Evolutionary conservation across 2,329 filamentous ascomycete genomes (phyloP).

Genomic region (Penicillium sp.): DNA sequence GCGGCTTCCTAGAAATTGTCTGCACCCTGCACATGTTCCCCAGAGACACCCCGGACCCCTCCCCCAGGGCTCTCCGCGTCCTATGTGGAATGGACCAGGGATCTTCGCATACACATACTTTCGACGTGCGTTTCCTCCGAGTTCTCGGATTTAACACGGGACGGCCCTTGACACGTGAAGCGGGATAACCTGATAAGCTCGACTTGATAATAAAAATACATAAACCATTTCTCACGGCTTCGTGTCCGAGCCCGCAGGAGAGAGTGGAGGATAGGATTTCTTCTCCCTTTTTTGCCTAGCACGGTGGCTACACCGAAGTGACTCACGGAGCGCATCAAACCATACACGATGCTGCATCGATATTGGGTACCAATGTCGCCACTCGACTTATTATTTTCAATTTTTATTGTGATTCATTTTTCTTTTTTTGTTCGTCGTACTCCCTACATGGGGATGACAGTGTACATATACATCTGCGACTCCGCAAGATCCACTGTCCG

Average conservation of each 20-base stretch:
- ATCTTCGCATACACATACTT: not conserved
- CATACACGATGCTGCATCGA: not conserved
- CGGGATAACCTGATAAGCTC: slow-evolving; percentile 11
- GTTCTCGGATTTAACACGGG: slow-evolving; percentile 2
- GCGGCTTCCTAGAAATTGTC: slow-evolving; percentile 11
- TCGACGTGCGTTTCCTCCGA: not conserved
- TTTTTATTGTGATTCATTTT: not conserved
- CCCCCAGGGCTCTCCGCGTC: not conserved
- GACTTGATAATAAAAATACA: slow-evolving; percentile 20
- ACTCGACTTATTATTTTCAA: not conserved
- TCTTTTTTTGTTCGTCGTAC: not conserved
- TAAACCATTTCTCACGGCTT: slow-evolving; percentile 4
- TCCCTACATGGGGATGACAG: not conserved
- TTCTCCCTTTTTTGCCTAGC: slow-evolving; percentile 17
- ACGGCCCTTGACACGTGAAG: slow-evolving; percentile 13
- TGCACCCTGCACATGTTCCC: not conserved
- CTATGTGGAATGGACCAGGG: not conserved
- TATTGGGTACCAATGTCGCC: not conserved
- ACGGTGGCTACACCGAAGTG: not conserved
- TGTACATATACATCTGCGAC: not conserved
- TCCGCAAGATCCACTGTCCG: slow-evolving; percentile 4
- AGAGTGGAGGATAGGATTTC: slow-evolving; percentile 4
- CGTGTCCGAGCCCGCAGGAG: not conserved
- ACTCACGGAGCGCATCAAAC: not conserved
- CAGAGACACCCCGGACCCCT: not conserved